phyloP scores from a whole-genome alignment of 805 yeast species.

The Saccharomycopsis amapae region DNA sequence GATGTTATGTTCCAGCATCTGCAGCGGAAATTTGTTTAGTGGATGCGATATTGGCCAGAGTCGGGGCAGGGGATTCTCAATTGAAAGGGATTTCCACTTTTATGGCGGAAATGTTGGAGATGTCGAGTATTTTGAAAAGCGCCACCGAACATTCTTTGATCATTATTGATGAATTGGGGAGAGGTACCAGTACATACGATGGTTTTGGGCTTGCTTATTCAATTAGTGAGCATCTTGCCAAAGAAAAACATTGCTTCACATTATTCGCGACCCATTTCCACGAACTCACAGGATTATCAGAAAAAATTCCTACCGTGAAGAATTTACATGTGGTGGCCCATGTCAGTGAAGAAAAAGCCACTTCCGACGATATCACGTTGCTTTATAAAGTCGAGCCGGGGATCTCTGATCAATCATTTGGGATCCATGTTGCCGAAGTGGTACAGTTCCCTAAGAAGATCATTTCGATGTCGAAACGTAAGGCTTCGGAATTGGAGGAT shows the following conservation, averaged over 20 bases:
- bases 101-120: conserved; percentile 94
- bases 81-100: conserved; percentile 94
- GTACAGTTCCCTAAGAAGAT: conserved; percentile 90
- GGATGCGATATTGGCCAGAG: conserved; percentile 90
- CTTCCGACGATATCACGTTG: conserved; percentile 67
- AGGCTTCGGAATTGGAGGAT: conserved; percentile 80
- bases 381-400: conserved; percentile 94
- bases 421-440: conserved; percentile 95
- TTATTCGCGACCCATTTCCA: conserved; percentile 97
- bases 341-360: conserved; percentile 42
- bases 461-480: conserved; percentile 90
- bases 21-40: conserved; percentile 76
- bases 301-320: conserved; percentile 52
- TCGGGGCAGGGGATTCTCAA: conserved; percentile 99
- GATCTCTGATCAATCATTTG: conserved; percentile 92
- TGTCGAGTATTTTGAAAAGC: conserved; percentile 75
- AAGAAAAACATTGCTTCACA: conserved; percentile 65
- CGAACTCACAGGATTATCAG: conserved; percentile 78
- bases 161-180: conserved; percentile 90
- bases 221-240: conserved; percentile 77
- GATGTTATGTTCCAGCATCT: conserved; percentile 78
- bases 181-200: conserved; percentile 82
- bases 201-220: conserved; percentile 99
- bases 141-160: conserved; percentile 76
- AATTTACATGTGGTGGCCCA: conserved; percentile 94